Evolutionary conservation across 768 basidiomycete genomes (phyloP).

Genomic region (Lactarius hengduanensis): DNA sequence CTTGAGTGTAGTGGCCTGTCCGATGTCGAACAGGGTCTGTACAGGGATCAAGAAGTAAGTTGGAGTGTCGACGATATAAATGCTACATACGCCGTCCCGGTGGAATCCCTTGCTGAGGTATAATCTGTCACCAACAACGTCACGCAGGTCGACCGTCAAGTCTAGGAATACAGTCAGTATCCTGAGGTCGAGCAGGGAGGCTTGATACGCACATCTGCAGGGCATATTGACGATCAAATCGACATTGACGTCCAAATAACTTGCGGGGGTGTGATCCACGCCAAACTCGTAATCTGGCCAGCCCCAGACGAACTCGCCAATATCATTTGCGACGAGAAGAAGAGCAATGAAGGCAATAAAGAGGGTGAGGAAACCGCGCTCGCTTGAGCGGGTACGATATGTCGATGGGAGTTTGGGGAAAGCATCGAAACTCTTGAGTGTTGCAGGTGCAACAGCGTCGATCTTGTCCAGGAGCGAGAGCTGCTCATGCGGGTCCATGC

Average conservation of each 20-base stretch:
- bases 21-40: constrained; percentile 76
- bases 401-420: constrained; percentile 41
- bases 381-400: constrained; percentile 35
- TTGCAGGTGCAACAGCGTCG: constrained; percentile 31
- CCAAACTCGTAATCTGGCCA: constrained; percentile 90
- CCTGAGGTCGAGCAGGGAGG: neutral
- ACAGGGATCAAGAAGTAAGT: neutral
- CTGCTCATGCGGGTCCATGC: constrained; percentile 38
- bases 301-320: constrained; percentile 91
- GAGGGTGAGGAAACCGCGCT: constrained; percentile 45
- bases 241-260: constrained; percentile 80
- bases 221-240: constrained; percentile 94
- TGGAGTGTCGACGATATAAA: constrained; percentile 4
- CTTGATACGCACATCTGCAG: constrained; percentile 70
- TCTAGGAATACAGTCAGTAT: constrained; percentile 42
- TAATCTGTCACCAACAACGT: constrained; percentile 90
- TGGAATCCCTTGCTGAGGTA: constrained; percentile 77
- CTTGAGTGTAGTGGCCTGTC: constrained; percentile 75
- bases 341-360: constrained; percentile 63
- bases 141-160: constrained; percentile 84
- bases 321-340: constrained; percentile 80
- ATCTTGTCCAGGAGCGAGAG: constrained; percentile 32
- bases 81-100: constrained; percentile 72
- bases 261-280: constrained; percentile 63
- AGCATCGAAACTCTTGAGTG: constrained; percentile 40